Percentiles rank a stretch among this genome's conserved stretches.
Conservation (phyloP, 148 eudicot species). For the Suaeda aralocaspica region DNA sequence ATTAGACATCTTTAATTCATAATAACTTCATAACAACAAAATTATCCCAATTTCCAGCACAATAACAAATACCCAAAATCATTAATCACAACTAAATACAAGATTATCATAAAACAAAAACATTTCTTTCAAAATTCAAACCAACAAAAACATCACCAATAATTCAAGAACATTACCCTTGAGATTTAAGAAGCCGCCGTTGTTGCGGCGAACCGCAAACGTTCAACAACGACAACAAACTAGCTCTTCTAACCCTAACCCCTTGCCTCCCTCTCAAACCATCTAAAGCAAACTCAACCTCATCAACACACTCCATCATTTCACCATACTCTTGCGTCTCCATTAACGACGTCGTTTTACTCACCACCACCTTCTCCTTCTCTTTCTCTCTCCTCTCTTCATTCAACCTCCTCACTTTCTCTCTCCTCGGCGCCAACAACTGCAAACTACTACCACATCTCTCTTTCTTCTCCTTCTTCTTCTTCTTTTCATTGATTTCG, state of each 20-base stretch:
- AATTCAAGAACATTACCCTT: constrained; percentile 50
- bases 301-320: constrained; percentile 95
- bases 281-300: constrained; percentile 86
- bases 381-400: constrained; percentile 27
- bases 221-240: constrained; percentile 69
- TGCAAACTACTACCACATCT: constrained; percentile 9
- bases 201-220: constrained; percentile 59
- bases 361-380: not conserved
- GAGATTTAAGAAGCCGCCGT: constrained; percentile 64
- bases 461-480: too few relatives aligned
- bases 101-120: not conserved
- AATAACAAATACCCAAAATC: not conserved
- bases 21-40: not conserved
- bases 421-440: constrained; percentile 30
- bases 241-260: constrained; percentile 54
- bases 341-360: constrained; percentile 56
- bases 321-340: constrained; percentile 95
- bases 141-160: not conserved
- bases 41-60: not conserved
- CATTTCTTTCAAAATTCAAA: not conserved
- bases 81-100: too few relatives aligned
- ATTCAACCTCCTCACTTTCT: constrained; percentile 34
- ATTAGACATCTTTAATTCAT: not conserved
- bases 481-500: not conserved
- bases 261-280: constrained; percentile 68